Percentiles rank a stretch among this genome's conserved stretches.
Conservation (phyloP, 2,329 filamentous ascomycete species). For the Colletotrichum nymphaeae region DNA sequence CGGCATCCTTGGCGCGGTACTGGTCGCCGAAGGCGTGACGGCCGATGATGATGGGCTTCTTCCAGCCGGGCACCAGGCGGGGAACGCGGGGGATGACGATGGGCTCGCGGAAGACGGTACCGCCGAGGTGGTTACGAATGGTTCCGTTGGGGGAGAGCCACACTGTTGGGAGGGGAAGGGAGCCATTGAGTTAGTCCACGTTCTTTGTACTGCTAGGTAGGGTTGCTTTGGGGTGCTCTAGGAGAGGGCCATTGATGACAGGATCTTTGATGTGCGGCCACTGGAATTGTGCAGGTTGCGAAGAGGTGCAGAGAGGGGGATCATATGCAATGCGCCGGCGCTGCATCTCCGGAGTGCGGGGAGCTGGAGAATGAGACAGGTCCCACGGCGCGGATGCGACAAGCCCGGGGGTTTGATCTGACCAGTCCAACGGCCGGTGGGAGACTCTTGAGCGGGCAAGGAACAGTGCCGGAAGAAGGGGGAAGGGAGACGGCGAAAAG, state of each 20-base stretch:
- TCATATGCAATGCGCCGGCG: constrained; percentile 16
- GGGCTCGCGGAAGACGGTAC: constrained; percentile 98
- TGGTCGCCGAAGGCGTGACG: constrained; percentile 99
- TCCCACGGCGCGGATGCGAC: neutral
- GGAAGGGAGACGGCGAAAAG: neutral
- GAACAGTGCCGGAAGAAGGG: constrained; percentile 14
- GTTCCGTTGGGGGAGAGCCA: constrained; percentile 98
- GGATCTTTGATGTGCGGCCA: neutral
- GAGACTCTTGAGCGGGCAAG: constrained; percentile 2
- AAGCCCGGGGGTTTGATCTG: neutral
- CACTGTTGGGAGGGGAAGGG: constrained; percentile 65
- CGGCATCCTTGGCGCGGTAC: constrained; percentile 94
- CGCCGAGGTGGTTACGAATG: constrained; percentile 80
- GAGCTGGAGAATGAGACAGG: constrained; percentile 6
- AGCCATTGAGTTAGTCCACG: constrained; percentile 15
- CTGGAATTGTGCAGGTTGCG: neutral
- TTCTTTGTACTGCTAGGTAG: neutral
- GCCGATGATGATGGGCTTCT: constrained; percentile 98
- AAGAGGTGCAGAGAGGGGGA: neutral
- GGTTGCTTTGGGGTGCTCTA: constrained; percentile 9
- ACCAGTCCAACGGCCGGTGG: neutral
- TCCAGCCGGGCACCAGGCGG: constrained; percentile 95
- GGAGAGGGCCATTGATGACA: neutral
- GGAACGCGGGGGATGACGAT: constrained; percentile 96
- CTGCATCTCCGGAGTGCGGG: constrained; percentile 15